Evolutionary conservation across 2,329 filamentous ascomycete genomes (phyloP), one percentile per base, ranked within the genome.

Genomic region (Fusarium floridanum): DNA sequence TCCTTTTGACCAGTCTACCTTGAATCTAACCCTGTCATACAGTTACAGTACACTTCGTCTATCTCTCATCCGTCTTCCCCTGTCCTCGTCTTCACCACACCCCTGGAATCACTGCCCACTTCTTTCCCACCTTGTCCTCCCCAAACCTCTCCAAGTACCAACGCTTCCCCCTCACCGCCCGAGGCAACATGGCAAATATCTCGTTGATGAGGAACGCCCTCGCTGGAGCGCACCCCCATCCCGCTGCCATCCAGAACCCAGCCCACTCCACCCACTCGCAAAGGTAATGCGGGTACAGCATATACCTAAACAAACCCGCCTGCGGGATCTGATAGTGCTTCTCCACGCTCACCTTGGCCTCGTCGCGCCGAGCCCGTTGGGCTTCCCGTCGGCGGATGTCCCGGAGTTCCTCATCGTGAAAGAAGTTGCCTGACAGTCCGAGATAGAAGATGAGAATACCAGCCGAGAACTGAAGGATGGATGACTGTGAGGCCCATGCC

Each of bases 231-330:
- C 92, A 94, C 6, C 85, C 83, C 84, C 86, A 89, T 1, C 91
- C 91, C 66, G 92, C 89, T 76, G 93, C 89, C 82, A 98, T 89
- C 86, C 92, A 95, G 82, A 95, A 99, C 0, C 97, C 97, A 5
- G 89, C 83, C 97, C 97, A 99, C 87, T 99, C 97, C 63, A 98
- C 82, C 97, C 97, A 99, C 85, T 99, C 97, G 80, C 92, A 93
- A n/a, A 97, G 87, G 82, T 98, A 99, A 82, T 99, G 97, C 75
- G 97, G 95, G 82, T 93, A 98, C 68, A 98, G 88, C 80, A 98
- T 90, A 78, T 91, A 92, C 75, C 89, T 87, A 84, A 98, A 99
- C 60, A 98, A 84, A 1, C 95, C 95, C 61, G 92, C 92, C 79
- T 94, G 87, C 0, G 97, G 97, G 62, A 99, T 90, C 84, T 94